Evolutionary conservation across 169 alveolate genomes (phyloP).

Genomic region (Plasmodium blacklocki): DNA sequence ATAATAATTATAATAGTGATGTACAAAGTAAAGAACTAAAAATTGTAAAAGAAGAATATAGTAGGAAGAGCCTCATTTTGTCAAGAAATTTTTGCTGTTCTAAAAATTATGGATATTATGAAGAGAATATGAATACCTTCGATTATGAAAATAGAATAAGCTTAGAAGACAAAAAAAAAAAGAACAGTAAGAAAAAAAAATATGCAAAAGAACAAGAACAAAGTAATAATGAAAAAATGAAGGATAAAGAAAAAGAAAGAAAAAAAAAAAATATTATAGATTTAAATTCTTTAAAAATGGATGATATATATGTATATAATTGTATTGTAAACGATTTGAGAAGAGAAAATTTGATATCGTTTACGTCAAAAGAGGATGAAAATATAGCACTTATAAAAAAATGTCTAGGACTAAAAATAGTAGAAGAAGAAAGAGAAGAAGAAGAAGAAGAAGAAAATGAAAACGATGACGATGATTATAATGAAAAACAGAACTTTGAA

Average conservation of each 20-base stretch:
- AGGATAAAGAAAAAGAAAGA: neutral
- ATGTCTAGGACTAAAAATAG: slow-evolving; percentile 29
- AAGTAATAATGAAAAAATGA: neutral
- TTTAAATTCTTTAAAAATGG: slow-evolving; percentile 42
- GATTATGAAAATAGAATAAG: slow-evolving; percentile 13
- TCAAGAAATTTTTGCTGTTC: neutral
- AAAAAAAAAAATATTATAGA: neutral
- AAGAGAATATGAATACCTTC: neutral
- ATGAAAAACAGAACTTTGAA: neutral
- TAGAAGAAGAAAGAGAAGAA: neutral
- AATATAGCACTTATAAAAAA: slow-evolving; percentile 18
- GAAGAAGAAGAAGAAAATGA: neutral
- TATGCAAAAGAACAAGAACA: neutral
- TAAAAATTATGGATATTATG: slow-evolving; percentile 9
- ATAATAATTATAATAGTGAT: slow-evolving; percentile 5
- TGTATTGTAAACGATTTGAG: slow-evolving; percentile 57
- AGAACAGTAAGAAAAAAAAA: neutral
- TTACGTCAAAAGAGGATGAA: slow-evolving; percentile 23
- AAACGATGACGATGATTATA: neutral
- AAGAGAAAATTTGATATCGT: slow-evolving; percentile 48
- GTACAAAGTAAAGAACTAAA: neutral
- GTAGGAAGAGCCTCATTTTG: slow-evolving; percentile 1
- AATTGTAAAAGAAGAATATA: neutral
- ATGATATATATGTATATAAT: slow-evolving; percentile 35
- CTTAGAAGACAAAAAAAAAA: neutral